phyloP scores from a whole-genome alignment of 1,139 yeast genomes.

The Arxiozyma heterogenica region DNA sequence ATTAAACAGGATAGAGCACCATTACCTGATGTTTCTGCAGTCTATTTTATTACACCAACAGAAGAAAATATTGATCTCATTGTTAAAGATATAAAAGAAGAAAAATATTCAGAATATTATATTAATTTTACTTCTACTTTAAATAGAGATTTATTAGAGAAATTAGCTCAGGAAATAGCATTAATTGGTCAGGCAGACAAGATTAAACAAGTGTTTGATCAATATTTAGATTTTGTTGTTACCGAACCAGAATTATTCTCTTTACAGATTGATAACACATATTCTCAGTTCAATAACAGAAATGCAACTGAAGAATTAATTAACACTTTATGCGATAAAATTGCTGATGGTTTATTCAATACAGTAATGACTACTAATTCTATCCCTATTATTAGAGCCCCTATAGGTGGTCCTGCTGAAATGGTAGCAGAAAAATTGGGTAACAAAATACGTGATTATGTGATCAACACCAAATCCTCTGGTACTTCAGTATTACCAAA shows the following conservation, averaged over 20 bases:
- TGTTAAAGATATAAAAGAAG: constrained; percentile 60
- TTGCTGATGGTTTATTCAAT: constrained; percentile 75
- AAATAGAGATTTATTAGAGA: constrained; percentile 71
- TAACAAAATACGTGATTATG: constrained; percentile 71
- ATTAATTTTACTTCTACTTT: constrained; percentile 80
- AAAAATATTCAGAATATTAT: constrained; percentile 69
- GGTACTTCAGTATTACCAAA: constrained; percentile 23
- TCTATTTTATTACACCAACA: constrained; percentile 86
- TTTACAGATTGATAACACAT: constrained; percentile 58
- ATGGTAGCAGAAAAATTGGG: constrained; percentile 83
- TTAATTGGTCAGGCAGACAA: constrained; percentile 55
- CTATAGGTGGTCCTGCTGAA: constrained; percentile 92
- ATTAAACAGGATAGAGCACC: constrained; percentile 63
- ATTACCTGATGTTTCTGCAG: constrained; percentile 87
- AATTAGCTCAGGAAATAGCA: constrained; percentile 77
- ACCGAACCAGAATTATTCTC: constrained; percentile 89
- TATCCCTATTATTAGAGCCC: constrained; percentile 85
- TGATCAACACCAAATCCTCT: constrained; percentile 51
- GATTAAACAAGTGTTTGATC: constrained; percentile 86
- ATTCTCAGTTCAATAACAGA: constrained; percentile 62
- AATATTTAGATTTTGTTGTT: constrained; percentile 81
- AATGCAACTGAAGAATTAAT: constrained; percentile 66
- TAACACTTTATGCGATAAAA: constrained; percentile 53
- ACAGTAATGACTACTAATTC: constrained; percentile 67
- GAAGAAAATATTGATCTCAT: constrained; percentile 60